Percentiles rank a stretch among this genome's conserved stretches.
Evolutionary conservation across 352 stramenopile species (phyloP).

Genomic region (Pythium insidiosum): DNA sequence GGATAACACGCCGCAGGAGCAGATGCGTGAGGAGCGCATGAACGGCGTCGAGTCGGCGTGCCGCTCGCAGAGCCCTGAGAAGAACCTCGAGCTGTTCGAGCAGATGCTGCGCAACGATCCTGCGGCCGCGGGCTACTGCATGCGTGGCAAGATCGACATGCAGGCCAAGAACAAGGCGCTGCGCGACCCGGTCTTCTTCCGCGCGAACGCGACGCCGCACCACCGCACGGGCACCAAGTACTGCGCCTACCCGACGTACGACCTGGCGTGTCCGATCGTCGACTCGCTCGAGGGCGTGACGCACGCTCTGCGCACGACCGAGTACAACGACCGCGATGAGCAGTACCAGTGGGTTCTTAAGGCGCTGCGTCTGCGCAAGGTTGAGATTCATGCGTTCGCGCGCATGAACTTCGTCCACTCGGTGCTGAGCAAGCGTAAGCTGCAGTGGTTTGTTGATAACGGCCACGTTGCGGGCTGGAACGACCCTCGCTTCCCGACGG

Average conservation of each 20-base stretch:
- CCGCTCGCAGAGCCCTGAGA: conserved; percentile 75
- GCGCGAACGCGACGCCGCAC: conserved; percentile 76
- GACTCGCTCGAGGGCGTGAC: conserved; percentile 99
- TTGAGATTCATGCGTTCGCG: conserved; percentile 93
- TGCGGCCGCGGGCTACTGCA: conserved; percentile 64
- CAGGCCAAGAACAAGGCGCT: too few species aligned
- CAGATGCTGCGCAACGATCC: conserved; percentile 93
- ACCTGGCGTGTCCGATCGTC: conserved; percentile 99
- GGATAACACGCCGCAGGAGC: conserved; percentile 98
- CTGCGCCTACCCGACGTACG: conserved; percentile 99
- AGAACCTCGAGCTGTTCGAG: conserved; percentile 94
- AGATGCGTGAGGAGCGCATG: conserved; percentile 95
- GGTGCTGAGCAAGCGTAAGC: conserved; percentile 98
- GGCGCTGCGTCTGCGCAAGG: conserved; percentile 78
- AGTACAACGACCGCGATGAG: conserved; percentile 99
- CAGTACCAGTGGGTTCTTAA: conserved; percentile 96
- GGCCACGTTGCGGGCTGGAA: conserved; percentile 95
- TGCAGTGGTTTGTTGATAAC: conserved; percentile 99
- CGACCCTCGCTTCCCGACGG: conserved; percentile 98
- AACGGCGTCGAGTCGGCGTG: conserved; percentile 88
- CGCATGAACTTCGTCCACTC: conserved; percentile 99
- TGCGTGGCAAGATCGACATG: conserved; percentile 95
- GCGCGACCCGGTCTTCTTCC: conserved; percentile 86
- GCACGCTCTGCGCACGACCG: conserved; percentile 97
- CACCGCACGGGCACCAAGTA: conserved; percentile 93